Evolutionary conservation across 768 basidiomycete genomes (phyloP).

Genomic region (Boletus speciosus): DNA sequence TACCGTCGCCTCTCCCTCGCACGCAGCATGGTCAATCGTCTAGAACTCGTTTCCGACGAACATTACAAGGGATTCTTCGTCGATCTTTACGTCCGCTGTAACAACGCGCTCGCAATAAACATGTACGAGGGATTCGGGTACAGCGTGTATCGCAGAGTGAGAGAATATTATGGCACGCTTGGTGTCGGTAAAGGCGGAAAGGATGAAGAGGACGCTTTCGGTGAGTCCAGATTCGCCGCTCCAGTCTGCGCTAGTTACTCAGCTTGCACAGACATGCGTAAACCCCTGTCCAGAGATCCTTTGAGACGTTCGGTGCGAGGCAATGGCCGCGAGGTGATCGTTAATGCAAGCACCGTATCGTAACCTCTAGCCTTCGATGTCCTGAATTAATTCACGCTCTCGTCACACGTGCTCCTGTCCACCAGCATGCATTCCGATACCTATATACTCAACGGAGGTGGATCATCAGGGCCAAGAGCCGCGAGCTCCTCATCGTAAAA

Average conservation of each 20-base stretch:
- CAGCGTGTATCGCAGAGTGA: slow-evolving; percentile 85
- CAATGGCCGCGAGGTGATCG: slow-evolving; percentile 72
- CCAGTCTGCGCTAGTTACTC: not conserved
- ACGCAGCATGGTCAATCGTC: slow-evolving; percentile 77
- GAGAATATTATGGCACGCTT: slow-evolving; percentile 84
- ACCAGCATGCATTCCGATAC: slow-evolving; percentile 10
- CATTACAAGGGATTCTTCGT: slow-evolving; percentile 86
- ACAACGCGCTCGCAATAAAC: slow-evolving; percentile 75
- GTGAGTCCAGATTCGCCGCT: slow-evolving; percentile 43
- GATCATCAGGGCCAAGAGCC: slow-evolving; percentile 42
- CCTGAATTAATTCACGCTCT: not conserved
- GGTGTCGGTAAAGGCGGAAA: slow-evolving; percentile 71
- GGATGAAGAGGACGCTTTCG: slow-evolving; percentile 89
- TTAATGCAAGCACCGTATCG: slow-evolving; percentile 40
- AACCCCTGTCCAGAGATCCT: slow-evolving; percentile 63
- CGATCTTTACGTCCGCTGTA: slow-evolving; percentile 92
- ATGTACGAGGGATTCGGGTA: slow-evolving; percentile 96
- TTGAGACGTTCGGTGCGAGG: slow-evolving; percentile 61
- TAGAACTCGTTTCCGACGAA: slow-evolving; percentile 83
- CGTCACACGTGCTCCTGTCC: slow-evolving; percentile 7
- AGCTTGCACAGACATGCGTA: slow-evolving; percentile 57
- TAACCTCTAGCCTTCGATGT: slow-evolving; percentile 18
- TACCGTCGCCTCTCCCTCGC: slow-evolving; percentile 88
- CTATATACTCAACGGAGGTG: slow-evolving; percentile 44
- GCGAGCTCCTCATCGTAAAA: slow-evolving; percentile 78